These are phyloP conservation scores for Epichloe coenophiala DNA, from an alignment of 2,329 filamentous ascomycete species.

Conservation along the genomic window DNA sequence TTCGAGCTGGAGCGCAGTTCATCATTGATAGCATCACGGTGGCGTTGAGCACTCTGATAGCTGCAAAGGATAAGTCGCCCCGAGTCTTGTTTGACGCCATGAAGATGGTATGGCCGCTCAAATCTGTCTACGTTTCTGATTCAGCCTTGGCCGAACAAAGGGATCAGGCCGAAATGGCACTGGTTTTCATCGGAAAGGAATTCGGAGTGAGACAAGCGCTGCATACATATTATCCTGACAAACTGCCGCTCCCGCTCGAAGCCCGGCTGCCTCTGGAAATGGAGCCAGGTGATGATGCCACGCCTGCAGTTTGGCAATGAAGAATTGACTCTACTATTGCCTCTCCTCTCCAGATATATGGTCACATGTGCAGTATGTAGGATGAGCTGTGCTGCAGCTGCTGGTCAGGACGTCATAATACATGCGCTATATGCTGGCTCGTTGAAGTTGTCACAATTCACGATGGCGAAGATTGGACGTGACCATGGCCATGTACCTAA, in stretches of 20 bases:
- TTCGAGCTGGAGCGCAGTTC: slow-evolving; percentile 15
- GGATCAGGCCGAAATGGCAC: slow-evolving; percentile 12
- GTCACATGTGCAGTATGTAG: too few species aligned
- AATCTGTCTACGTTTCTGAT: slow-evolving; percentile 16
- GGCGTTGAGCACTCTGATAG: slow-evolving; percentile 13
- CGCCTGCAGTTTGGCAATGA: neutral
- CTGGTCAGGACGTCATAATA: too few species aligned
- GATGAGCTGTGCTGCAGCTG: too few species aligned
- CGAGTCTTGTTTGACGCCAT: slow-evolving; percentile 23
- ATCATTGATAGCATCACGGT: slow-evolving; percentile 16
- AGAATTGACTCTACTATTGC: neutral
- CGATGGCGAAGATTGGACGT: too few species aligned
- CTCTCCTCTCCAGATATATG: too few species aligned
- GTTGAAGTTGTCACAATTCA: too few species aligned
- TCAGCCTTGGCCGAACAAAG: slow-evolving; percentile 17
- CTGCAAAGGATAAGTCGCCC: slow-evolving; percentile 16
- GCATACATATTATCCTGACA: slow-evolving; percentile 9
- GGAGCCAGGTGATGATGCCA: neutral
- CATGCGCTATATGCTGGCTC: too few species aligned
- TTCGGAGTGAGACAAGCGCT: slow-evolving; percentile 25
- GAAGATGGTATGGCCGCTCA: slow-evolving; percentile 25
- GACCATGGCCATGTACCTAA: too few species aligned
- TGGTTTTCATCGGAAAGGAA: slow-evolving; percentile 22
- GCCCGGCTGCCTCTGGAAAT: slow-evolving; percentile 12
- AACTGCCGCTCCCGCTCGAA: slow-evolving; percentile 13